phyloP scores from a whole-genome alignment of 768 basidiomycete genomes.

The Terana coerulea region DNA sequence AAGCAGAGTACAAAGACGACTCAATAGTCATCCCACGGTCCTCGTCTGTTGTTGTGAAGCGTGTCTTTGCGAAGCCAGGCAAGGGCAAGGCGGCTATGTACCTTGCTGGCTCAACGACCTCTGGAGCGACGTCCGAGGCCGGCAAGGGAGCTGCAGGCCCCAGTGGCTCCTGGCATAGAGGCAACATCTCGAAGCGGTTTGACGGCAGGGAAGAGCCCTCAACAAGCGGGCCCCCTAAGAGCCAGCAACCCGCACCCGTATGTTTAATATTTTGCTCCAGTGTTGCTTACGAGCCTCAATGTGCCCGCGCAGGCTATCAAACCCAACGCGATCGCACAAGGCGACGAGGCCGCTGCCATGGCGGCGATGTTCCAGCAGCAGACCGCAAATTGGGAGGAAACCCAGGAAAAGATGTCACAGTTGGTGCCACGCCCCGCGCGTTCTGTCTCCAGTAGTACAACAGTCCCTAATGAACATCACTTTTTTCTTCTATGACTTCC shows the following conservation, averaged over 20 bases:
- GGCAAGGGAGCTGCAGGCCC: constrained; percentile 30
- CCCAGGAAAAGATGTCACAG: constrained; percentile 99
- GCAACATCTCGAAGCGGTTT: constrained; percentile 81
- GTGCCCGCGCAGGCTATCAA: constrained; percentile 17
- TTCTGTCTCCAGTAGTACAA: constrained; percentile 64
- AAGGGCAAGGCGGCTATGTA: constrained; percentile 82
- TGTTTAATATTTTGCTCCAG: neutral
- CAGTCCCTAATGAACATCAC: constrained; percentile 67
- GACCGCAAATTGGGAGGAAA: constrained; percentile 95
- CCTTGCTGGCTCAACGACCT: constrained; percentile 37
- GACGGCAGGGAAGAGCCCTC: constrained; percentile 73
- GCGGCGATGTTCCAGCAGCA: constrained; percentile 98
- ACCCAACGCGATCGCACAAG: constrained; percentile 36
- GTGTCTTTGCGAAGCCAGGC: constrained; percentile 74
- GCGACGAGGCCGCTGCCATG: constrained; percentile 93
- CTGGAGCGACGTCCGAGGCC: constrained; percentile 27
- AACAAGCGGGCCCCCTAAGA: constrained; percentile 2
- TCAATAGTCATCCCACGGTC: constrained; percentile 89
- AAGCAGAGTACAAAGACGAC: constrained; percentile 87
- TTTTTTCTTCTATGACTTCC: constrained; percentile 32
- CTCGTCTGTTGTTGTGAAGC: constrained; percentile 90
- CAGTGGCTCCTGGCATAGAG: constrained; percentile 56
- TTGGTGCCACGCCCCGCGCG: constrained; percentile 69
- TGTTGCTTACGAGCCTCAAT: neutral
- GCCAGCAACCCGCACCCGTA: constrained; percentile 1